Base-by-base conservation (phyloP, 768 basidiomycete species). In the Sistotremastrum niveocremeum region DNA sequence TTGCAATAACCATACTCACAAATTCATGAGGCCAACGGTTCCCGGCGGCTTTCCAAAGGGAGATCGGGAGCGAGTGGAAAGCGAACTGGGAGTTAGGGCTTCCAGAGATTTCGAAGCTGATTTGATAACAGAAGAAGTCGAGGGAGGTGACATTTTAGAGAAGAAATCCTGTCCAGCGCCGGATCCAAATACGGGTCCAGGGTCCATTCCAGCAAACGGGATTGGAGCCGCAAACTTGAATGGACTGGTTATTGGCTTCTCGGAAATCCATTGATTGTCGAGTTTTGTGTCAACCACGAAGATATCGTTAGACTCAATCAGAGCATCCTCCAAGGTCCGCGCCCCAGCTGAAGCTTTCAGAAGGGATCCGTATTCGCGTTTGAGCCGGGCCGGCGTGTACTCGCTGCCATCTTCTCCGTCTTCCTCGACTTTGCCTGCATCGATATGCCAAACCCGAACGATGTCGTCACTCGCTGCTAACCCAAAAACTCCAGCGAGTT, bases 21-120 rank as follows among this genome's bases (percentile, higher is more conserved):
- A 81, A 57, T 98, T 98, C 9, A 79, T 79, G 4, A 98, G 69
- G 20, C 93, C 93, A 8, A 93, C 70, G 0, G 86, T 84, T 2
- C 91, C 91, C 6, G 79, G 81, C 7, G 49, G 54, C 34, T 20
- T 20, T 20, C 20, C 20, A 20, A 20, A 20, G 20, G 20, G 20
- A 20, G 20, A 20, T 20, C 20, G 20, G 20, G 20, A 20, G 20
- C 20, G 20, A 20, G 20, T 40, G 36, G n/a, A 49, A 50, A 4
- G 11, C 29, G n/a, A 37, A 49, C 30, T 12, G 41, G 11, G 48
- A 11, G 30, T 51, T 44, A 5, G 29, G 41, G 37, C 34, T 32
- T 11, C 37, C 33, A 5, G 10, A 39, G 37, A 42, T 34, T 46
- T 47, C 37, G 51, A 45, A 10, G 44, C 30, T 12, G 43, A 36